phyloP scores from a whole-genome alignment of 495 filamentous ascomycete species.

The Parathielavia appendiculata region DNA sequence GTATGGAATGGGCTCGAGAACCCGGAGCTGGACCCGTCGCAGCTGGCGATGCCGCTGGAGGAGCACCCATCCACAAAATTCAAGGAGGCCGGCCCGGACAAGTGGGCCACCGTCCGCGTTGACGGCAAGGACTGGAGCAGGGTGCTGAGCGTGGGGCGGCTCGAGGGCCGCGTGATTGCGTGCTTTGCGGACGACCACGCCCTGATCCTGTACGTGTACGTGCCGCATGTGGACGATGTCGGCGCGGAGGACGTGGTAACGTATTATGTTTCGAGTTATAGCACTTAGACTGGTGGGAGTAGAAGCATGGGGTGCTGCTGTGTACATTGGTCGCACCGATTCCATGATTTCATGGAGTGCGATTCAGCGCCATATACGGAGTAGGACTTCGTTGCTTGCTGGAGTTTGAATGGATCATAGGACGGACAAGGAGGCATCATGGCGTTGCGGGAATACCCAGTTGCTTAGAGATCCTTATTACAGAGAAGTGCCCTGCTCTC shows the following conservation, averaged over 20 bases:
- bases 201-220: constrained; percentile 86
- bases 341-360: background rate
- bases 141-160: constrained; percentile 79
- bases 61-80: constrained; percentile 72
- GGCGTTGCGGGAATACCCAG: too few species aligned
- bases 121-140: constrained; percentile 89
- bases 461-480: too few species aligned
- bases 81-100: constrained; percentile 54
- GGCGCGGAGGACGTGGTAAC: constrained; percentile 70
- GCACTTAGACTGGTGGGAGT: background rate
- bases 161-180: constrained; percentile 87
- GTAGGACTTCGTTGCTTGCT: too few species aligned
- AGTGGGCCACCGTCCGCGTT: constrained; percentile 80
- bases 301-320: background rate
- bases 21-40: constrained; percentile 71
- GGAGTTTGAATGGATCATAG: too few species aligned
- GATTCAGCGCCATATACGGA: too few species aligned
- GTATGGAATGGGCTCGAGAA: constrained; percentile 79
- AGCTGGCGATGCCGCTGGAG: constrained; percentile 59
- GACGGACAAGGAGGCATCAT: too few species aligned
- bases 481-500: too few species aligned
- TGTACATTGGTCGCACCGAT: background rate
- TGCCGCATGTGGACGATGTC: constrained; percentile 62
- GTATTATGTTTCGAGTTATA: constrained; percentile 15
- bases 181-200: constrained; percentile 77